Evolutionary conservation across 257 asterid genomes (phyloP), one percentile per base, ranked within the genome.

Genomic region (Rhazya stricta): DNA sequence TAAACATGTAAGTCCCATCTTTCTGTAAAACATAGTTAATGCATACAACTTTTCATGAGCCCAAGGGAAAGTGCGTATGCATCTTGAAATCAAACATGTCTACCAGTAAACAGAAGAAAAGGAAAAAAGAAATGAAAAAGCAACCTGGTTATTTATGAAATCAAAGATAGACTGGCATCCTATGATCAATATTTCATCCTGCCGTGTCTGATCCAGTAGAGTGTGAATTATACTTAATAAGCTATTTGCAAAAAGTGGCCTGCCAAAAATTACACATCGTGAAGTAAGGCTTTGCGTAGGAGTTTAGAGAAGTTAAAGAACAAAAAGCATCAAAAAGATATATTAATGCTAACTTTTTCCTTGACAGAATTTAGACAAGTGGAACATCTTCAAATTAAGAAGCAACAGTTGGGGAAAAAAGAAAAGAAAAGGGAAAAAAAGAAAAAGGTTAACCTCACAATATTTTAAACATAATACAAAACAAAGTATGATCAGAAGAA

Each of bases 71-170:
- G 16, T 21, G 45, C 0, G 46, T 27, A 74, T 16, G 27, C 11
- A 39, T 25, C 41, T 41, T 27, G 67, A 13, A 25, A 63, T 56
- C 23, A 58, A 57, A 51, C 45, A 30, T 48, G 27, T 29, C 41
- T 15, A 29, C 9, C 67, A 30, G 19, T 9, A n/a, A 19, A 83
- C 53, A 3, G 65, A 53, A 71, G 58, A 78, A 72, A 53, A 71
- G 58, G 72, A 72, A 77, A 60, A 57, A 39, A 30, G 72, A 45
- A 36, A 39, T 21, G 39, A 50, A 32, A 58, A 36, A 80, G 82
- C n/a, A 60, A 90, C 99, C 97, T 95, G 99, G 87, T 92, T 95
- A 83, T 89, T 95, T 76, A 92, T 94, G 81, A 92, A 95, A 83
- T 95, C 97, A 79, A 89, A 95, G 78, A 95, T 88, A 76, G 96